Evolutionary conservation across 2,329 filamentous ascomycete species (phyloP), one percentile per base, ranked within the genome.

Genomic region (Pseudogymnoascus sp.): DNA sequence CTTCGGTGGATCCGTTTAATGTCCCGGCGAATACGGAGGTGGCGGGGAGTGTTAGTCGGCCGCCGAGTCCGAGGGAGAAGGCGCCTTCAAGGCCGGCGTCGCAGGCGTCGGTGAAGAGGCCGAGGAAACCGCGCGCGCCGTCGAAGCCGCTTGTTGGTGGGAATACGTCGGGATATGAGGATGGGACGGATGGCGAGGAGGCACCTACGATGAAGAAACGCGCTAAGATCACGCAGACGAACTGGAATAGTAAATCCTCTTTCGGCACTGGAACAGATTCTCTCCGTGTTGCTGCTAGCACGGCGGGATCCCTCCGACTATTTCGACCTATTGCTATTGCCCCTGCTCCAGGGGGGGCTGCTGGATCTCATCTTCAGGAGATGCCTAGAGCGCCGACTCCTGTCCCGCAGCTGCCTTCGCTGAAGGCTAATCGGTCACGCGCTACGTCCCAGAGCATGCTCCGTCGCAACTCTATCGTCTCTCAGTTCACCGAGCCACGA

Each of bases 251-350:
- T 61, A 88, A 85, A 68, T 84, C 82, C 66, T 85, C 84, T 21
- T 89, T 97, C 70, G 89, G 88, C 61, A 82, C 84, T 40, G 86
- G 86, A 31, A 84, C 86, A 8, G 91, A 95, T 60, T 96, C 91
- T 3, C 79, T 97, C 26, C 85, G 93, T 60, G 91, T 96, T n/a
- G 88, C 90, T 65, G 93, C 93, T 57, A 96, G 91, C 73, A 96
- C 90, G 14, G 89, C 93, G 51, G 91, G 91, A 45, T 96, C 93
- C 4, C 81, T 97, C 64, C 89, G 93, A 47, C 88, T 87, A 59
- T 89, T 96, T 74, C 85, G 92, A 51, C 93, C 93, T 3, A 82
- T 90, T 64, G 80, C 82, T 18, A 74, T 77, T 54, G 77, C 76
- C 34, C 77, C 81, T 23, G 79, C 77, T 2, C 76, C 75, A 26